Conservation (phyloP, 495 filamentous ascomycete species). For the Aspergillus baeticus region DNA sequence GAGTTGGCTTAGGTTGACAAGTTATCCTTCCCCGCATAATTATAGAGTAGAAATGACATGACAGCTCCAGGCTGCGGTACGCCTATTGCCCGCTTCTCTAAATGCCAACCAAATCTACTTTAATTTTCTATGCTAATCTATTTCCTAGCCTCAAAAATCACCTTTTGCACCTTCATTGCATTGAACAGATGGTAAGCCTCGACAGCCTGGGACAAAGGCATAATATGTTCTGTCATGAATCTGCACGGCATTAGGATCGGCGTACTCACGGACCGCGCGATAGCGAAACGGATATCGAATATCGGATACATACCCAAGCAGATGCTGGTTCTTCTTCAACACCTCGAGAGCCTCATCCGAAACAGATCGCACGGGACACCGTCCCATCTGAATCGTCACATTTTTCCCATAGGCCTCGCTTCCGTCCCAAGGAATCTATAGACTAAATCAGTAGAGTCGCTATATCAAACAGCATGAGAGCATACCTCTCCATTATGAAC, state of each 20-base stretch:
- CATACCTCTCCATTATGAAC: conserved; percentile 86
- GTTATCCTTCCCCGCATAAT: no score
- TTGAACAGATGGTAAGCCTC: conserved; percentile 93
- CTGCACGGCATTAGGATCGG: conserved; percentile 36
- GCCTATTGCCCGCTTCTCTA: no score
- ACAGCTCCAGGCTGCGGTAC: no score
- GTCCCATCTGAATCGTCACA: conserved; percentile 84
- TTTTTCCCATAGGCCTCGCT: conserved; percentile 89
- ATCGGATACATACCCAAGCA: conserved; percentile 63
- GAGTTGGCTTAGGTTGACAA: no score
- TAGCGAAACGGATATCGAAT: not conserved
- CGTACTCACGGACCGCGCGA: conserved; percentile 18
- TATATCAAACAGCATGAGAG: not conserved
- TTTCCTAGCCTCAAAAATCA: conserved; percentile 57
- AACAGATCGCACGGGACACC: conserved; percentile 87
- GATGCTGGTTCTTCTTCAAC: conserved; percentile 77
- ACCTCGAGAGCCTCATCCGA: conserved; percentile 75
- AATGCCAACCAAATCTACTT: no score
- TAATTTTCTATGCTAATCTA: conserved; percentile 21
- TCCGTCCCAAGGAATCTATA: conserved; percentile 79
- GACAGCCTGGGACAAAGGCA: conserved; percentile 80
- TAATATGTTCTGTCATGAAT: conserved; percentile 93
- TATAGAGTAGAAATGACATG: no score
- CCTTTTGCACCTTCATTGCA: conserved; percentile 89
- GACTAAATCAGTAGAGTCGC: not conserved